Evolutionary conservation across 495 filamentous ascomycete species (phyloP), one percentile per base, ranked within the genome.

Genomic region (Aspergillus avenaceus): DNA sequence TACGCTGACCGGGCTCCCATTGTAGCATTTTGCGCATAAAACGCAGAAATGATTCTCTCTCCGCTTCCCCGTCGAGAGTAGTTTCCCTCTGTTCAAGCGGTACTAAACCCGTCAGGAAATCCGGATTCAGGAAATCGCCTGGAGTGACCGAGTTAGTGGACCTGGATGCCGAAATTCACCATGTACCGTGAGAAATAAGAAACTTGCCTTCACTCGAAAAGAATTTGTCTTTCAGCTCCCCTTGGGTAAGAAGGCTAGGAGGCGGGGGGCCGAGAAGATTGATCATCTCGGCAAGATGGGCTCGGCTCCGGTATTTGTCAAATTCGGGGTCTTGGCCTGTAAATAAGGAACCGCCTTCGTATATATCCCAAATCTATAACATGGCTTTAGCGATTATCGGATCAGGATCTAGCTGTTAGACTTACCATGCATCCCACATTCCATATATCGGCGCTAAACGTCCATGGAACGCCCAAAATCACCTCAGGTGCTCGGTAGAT

Each of bases 401-500:
- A 16, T 27, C 28, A 11, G 8, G 13, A 45, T 12, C n/a, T n/a
- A n/a, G n/a, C n/a, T n/a, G n/a, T n/a, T n/a, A n/a, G n/a, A n/a
- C 62, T 64, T 62, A 75, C 73, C 65, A 75, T 69, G 29, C 70
- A 62, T 29, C 69, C 73, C 50, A 74, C 54, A 46, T 60, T 63
- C 70, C 72, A 76, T 43, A 76, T 66, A 60, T 76, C 70, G 34
- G 68, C 51, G 28, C 64, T 69, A 38, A 54, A 66, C 38, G 62
- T 57, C 73, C 73, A 76, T 24, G 61, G 60, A 21, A 56, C 63
- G 18, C 59, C 56, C 13, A 73, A 41, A 45, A 74, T 69, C 12
- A 75, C 58, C 45, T 75, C 70, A 14, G 73, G 73, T 24, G 70
- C 67, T 47, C 69, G 60, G 53, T 75, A 75, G 49, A 71, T 56